These are phyloP conservation scores for Colletotrichum gloeosporioides DNA, from an alignment of 2,329 filamentous ascomycete species.

Conservation along the genomic window DNA sequence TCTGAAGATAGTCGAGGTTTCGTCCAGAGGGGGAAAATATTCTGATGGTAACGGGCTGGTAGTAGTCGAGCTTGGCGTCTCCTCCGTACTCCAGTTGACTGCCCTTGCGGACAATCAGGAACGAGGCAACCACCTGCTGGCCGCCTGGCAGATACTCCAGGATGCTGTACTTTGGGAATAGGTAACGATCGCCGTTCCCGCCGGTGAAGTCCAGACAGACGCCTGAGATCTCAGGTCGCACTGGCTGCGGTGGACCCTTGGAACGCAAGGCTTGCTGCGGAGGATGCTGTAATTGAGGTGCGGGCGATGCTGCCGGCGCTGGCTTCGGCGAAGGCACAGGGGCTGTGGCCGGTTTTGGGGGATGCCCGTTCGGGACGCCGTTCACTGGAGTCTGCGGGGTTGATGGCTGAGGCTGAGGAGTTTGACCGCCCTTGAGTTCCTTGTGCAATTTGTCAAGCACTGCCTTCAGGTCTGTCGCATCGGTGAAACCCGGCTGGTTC, in stretches of 20 bases:
- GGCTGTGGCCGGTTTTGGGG: neutral
- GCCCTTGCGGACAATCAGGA: slow-evolving; percentile 77
- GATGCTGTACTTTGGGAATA: slow-evolving; percentile 81
- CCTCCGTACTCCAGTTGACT: slow-evolving; percentile 69
- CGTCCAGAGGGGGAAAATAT: slow-evolving; percentile 59
- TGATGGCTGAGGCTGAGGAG: slow-evolving; percentile 28
- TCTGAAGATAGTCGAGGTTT: slow-evolving; percentile 64
- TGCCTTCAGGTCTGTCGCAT: slow-evolving; percentile 59
- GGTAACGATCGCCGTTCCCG: slow-evolving; percentile 74
- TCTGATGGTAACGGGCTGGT: slow-evolving; percentile 74
- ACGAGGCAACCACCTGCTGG: slow-evolving; percentile 73
- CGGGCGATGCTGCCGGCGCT: neutral
- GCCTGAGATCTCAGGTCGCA: slow-evolving; percentile 67
- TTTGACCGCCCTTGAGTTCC: slow-evolving; percentile 32
- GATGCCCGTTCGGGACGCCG: slow-evolving; percentile 35
- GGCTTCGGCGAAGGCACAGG: slow-evolving; percentile 4
- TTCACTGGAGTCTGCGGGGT: slow-evolving; percentile 36
- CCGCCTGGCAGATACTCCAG: slow-evolving; percentile 68
- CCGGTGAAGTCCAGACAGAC: slow-evolving; percentile 72
- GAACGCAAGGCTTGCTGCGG: slow-evolving; percentile 63
- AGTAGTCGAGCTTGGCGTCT: slow-evolving; percentile 72
- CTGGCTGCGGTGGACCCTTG: slow-evolving; percentile 57
- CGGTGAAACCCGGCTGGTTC: slow-evolving; percentile 53
- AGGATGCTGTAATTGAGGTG: slow-evolving; percentile 24
- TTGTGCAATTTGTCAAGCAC: slow-evolving; percentile 54